These are phyloP conservation scores for Colletotrichum karsti DNA, from an alignment of 2,329 filamentous ascomycete genomes.

Conservation along the genomic window DNA sequence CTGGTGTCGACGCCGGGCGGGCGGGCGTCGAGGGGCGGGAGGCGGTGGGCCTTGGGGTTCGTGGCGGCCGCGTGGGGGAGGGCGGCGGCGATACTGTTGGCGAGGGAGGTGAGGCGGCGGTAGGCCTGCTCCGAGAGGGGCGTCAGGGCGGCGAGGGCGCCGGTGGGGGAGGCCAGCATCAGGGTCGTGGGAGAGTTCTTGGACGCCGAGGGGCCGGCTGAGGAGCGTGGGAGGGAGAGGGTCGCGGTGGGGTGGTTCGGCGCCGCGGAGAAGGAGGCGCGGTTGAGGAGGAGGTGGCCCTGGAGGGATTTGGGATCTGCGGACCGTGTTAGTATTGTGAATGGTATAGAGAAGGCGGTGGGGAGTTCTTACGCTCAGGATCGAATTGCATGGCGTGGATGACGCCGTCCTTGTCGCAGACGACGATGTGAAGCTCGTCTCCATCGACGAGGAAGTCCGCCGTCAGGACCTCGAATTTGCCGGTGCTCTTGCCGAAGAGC, in stretches of 20 bases:
- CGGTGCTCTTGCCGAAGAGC: conserved; percentile 86
- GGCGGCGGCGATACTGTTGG: conserved; percentile 80
- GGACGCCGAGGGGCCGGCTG: conserved; percentile 28
- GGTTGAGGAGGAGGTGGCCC: conserved; percentile 85
- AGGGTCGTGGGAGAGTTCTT: conserved; percentile 53
- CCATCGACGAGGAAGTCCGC: conserved; percentile 91
- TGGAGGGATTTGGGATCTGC: conserved; percentile 92
- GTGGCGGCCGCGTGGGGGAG: conserved; percentile 81
- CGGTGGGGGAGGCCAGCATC: conserved; percentile 78
- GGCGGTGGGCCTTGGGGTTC: conserved; percentile 83
- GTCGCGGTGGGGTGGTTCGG: conserved; percentile 79
- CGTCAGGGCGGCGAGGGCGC: conserved; percentile 79
- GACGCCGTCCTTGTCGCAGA: conserved; percentile 85
- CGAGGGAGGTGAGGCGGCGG: conserved; percentile 82
- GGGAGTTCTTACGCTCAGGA: conserved; percentile 78
- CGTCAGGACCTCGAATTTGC: conserved; percentile 78
- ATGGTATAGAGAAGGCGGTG: not conserved
- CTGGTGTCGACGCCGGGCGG: conserved; percentile 64
- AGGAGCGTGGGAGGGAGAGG: conserved; percentile 74
- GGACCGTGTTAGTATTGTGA: conserved; percentile 30
- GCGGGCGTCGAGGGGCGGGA: conserved; percentile 52
- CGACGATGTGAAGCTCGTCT: conserved; percentile 82
- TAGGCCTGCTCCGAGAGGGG: conserved; percentile 83
- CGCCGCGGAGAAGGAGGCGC: conserved; percentile 87
- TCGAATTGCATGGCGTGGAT: conserved; percentile 93